A percentile compares a stretch with the other conserved stretches of the same genome.
phyloP scores from a whole-genome alignment of 441 rosid genomes.

The Adansonia gregorii region DNA sequence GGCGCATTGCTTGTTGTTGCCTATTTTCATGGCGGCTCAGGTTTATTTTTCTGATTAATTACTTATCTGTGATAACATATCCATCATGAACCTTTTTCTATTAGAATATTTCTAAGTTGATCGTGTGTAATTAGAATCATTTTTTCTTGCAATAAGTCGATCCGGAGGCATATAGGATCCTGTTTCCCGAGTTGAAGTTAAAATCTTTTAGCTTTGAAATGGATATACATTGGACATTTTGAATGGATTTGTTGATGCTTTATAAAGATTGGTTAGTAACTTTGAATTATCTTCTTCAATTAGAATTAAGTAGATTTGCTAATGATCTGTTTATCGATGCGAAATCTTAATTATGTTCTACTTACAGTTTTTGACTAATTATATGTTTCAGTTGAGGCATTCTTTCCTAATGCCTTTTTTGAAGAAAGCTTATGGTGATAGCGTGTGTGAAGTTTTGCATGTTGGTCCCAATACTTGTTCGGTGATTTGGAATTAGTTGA shows the following conservation, averaged over 20 bases:
- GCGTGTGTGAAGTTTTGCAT: conserved; percentile 46
- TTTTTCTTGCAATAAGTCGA: conserved; percentile 33
- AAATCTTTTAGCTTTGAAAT: neutral
- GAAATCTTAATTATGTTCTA: neutral
- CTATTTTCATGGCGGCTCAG: conserved; percentile 48
- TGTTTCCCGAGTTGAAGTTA: conserved; percentile 48
- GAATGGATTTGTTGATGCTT: conserved; percentile 1
- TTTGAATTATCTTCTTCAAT: neutral
- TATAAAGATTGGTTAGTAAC: neutral
- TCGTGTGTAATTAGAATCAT: neutral
- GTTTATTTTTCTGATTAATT: conserved; percentile 31
- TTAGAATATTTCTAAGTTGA: neutral
- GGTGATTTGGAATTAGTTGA: conserved; percentile 40
- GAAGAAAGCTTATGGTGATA: conserved; percentile 45
- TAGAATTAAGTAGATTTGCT: neutral
- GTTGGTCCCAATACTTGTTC: conserved; percentile 54
- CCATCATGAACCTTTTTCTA: neutral
- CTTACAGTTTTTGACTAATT: too few species aligned
- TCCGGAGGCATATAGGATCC: conserved; percentile 34
- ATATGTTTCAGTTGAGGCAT: neutral
- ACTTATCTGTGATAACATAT: neutral
- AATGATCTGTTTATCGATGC: neutral
- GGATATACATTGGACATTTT: neutral
- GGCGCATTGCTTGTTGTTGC: conserved; percentile 43
- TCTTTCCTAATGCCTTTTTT: conserved; percentile 29